A percentile compares a stretch with the other conserved stretches of the same genome.
Evolutionary conservation across 192 early-diverging fungal species (phyloP).

Genomic region (Linnemannia schmuckeri): DNA sequence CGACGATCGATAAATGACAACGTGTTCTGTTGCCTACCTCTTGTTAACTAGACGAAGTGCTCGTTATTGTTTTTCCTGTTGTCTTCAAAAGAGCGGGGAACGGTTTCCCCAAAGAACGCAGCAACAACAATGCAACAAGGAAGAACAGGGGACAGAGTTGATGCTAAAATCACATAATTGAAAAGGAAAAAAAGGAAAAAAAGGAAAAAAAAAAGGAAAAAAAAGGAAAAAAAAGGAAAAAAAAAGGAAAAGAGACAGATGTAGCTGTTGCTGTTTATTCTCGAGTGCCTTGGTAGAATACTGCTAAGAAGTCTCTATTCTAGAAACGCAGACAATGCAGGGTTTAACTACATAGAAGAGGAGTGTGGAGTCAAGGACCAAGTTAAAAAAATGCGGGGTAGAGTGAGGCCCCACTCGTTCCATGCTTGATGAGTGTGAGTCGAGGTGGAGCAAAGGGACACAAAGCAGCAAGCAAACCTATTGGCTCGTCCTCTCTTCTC

Average conservation of each 20-base stretch:
- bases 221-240: no score
- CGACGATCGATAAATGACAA: not conserved
- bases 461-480: not conserved
- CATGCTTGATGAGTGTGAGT: not conserved
- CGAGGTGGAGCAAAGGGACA: not conserved
- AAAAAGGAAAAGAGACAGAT: no score
- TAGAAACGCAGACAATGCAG: not conserved
- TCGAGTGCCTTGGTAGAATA: no score
- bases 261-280: not conserved
- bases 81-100: not conserved
- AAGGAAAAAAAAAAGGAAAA: not conserved
- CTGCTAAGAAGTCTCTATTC: not conserved
- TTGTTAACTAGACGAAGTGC: no score
- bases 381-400: not conserved
- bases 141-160: not conserved
- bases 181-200: not conserved
- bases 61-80: not conserved
- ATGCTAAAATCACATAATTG: not conserved
- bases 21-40: not conserved
- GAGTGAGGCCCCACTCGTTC: not conserved
- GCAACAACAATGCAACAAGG: not conserved
- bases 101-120: not conserved
- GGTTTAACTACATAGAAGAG: not conserved
- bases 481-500: not conserved
- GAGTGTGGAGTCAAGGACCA: not conserved